Evolutionary conservation across 2,329 filamentous ascomycete genomes (phyloP), one percentile per base, ranked within the genome.

Genomic region (Penicillium occitanis): DNA sequence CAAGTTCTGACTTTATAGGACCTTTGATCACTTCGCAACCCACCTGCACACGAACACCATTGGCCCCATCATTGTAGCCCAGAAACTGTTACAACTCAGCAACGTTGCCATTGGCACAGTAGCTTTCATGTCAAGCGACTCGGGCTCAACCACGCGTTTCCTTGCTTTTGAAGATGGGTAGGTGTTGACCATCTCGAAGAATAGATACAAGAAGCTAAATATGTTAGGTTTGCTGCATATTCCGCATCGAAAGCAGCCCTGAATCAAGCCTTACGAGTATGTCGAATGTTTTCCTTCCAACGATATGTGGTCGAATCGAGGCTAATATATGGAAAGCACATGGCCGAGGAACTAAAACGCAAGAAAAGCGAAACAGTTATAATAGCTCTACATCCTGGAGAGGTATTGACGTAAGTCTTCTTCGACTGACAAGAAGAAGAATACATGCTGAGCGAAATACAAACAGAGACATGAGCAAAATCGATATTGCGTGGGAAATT

Each of bases 11-110:
- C 28, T 61, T 30, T 14, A 33, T 58, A 85, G 84, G 61, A 82
- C 84, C 6, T 86, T 84, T 71, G 75, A 81, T 37, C 78, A 83
- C 51, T 86, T 87, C 67, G 79, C 82, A 11, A 80, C 84, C 67
- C 85, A 87, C 69, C 77, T 87, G 4, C 80, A 85, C 63, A 86
- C 84, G 48, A 87, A 87, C 72, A 85, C 84, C 17, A 84, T 88
- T 64, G 85, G 85, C 0, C 85, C 85, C n/a, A 84, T 87, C 67
- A 81, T 87, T 66, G 80, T 80, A 44, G 85, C 85, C 1, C 83
- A 86, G 67, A 80, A 81, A 63, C 76, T 87, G 3, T 78, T 87
- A 0, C 75, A 81, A 62, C 79, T 82, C 13, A 76, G 76, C 58
- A 78, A 79, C 8, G 75, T 17, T 78, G 79, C 3, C 81, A 84